phyloP scores from a whole-genome alignment of 2,329 filamentous ascomycete species.

The Monilinia aucupariae region DNA sequence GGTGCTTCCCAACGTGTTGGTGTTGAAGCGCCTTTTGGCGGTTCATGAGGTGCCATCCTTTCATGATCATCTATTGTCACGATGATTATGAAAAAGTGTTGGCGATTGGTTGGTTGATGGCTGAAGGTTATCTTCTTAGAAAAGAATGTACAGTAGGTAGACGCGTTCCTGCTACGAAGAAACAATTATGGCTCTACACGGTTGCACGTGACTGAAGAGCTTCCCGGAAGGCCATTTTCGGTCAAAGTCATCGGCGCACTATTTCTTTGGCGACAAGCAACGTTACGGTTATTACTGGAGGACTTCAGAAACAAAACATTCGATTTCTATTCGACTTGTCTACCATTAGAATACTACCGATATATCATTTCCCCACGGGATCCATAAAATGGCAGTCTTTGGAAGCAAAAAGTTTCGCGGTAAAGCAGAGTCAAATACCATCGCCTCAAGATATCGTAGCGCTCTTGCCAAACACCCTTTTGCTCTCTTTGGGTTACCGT shows the following conservation, averaged over 20 bases:
- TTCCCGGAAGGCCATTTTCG: neutral
- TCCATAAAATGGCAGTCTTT: conserved; percentile 53
- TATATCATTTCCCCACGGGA: too few species aligned
- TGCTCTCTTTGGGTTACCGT: conserved; percentile 87
- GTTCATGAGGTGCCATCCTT: conserved; percentile 25
- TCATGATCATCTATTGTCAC: conserved; percentile 21
- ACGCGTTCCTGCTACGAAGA: conserved; percentile 4
- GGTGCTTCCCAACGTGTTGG: conserved; percentile 36
- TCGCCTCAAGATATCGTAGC: conserved; percentile 73
- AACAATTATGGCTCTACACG: neutral
- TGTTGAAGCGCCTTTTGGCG: conserved; percentile 20
- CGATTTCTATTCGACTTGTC: neutral
- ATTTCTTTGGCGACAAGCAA: neutral
- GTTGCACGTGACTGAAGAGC: neutral
- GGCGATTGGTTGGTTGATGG: neutral
- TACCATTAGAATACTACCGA: neutral
- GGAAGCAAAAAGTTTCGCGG: conserved; percentile 65
- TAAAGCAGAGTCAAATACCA: conserved; percentile 57
- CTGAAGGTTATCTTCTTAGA: neutral
- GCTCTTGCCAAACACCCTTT: conserved; percentile 77
- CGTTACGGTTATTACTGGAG: neutral
- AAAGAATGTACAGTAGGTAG: conserved; percentile 5
- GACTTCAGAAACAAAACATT: too few species aligned
- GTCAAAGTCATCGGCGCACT: neutral
- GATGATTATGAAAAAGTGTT: neutral